Evolutionary conservation across 768 basidiomycete species (phyloP), one percentile per base, ranked within the genome.

Genomic region (Clavaria fumosa): DNA sequence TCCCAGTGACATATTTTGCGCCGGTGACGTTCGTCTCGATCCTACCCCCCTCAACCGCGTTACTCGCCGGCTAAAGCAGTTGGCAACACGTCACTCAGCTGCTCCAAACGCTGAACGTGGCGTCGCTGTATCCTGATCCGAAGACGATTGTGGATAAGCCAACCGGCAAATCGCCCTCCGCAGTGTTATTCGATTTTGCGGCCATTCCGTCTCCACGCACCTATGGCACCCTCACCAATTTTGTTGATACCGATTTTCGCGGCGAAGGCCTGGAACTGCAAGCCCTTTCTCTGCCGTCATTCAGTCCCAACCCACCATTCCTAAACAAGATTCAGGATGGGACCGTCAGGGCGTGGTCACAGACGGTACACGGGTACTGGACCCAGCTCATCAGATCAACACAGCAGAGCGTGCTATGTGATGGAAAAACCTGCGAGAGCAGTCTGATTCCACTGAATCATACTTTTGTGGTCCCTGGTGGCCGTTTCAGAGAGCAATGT

Each of bases 101-200:
- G 6, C 62, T 95, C 18, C 88, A 93, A 69, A 79, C 83, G 1
- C 75, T 91, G 43, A 79, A 88, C 53, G 47, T 93, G 43, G 85
- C 88, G 0, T 53, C 66, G 28, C 58, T 81, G 19, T 95, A 68
- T 51, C 53, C 66, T 0, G 90, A 95, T 55, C 74, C 77, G 32
- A 93, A 95, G 59, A 90, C 84, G 0, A 77, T 93, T 53, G 81
- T 82, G 5, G 90, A 93, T 64, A 72, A 72, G 65, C 89, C 89
- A 2, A 93, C 89, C 1, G 66, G 62, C 50, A 73, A 76, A 47
- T 55, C 67, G 0, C 50, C 77, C 1, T 71, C 75, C 46, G 60
- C 64, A 36, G 85, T 89, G 10, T 61, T 90, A 34, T 54, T 68
- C 1, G 80, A 79, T 45, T 95, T 86, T 47, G 49, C 50, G 39